These are phyloP conservation scores for Claviceps capensis DNA, from an alignment of 2,329 filamentous ascomycete species.

Conservation along the genomic window DNA sequence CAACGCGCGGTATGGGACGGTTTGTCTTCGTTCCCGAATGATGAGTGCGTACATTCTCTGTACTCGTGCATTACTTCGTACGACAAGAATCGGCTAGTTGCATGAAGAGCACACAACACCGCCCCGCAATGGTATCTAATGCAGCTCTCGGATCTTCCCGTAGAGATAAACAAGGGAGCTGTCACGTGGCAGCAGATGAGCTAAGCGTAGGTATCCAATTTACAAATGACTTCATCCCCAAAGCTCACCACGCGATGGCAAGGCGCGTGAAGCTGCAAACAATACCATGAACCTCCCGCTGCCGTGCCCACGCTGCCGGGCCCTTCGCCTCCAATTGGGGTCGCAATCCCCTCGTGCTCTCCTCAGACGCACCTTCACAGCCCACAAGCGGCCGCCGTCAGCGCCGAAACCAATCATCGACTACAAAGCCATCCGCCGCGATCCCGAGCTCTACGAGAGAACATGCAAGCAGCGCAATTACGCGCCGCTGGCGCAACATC, in stretches of 20 bases:
- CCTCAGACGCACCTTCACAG: constrained; percentile 12
- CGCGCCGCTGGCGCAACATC: constrained; percentile 37
- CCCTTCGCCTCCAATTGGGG: neutral
- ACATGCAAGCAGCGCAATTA: constrained; percentile 87
- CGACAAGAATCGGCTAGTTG: constrained; percentile 4
- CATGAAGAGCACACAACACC: neutral
- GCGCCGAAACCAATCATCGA: constrained; percentile 72
- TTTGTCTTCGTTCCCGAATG: neutral
- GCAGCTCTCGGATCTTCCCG: too few relatives aligned
- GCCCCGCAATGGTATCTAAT: too few relatives aligned
- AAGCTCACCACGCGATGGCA: too few relatives aligned
- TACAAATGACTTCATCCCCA: too few relatives aligned
- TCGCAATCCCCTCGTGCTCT: neutral
- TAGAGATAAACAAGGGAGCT: too few relatives aligned
- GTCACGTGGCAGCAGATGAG: too few relatives aligned
- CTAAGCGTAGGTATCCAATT: too few relatives aligned
- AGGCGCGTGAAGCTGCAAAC: too few relatives aligned
- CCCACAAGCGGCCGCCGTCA: constrained; percentile 42
- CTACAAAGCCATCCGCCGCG: constrained; percentile 79
- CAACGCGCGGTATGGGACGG: too few relatives aligned
- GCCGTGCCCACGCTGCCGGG: constrained; percentile 13
- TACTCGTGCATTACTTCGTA: neutral
- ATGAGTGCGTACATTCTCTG: neutral
- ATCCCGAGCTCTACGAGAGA: constrained; percentile 63
- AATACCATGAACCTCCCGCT: constrained; percentile 17